Conservation (phyloP, 2,329 filamentous ascomycete genomes). For the Colletotrichum musicola region DNA sequence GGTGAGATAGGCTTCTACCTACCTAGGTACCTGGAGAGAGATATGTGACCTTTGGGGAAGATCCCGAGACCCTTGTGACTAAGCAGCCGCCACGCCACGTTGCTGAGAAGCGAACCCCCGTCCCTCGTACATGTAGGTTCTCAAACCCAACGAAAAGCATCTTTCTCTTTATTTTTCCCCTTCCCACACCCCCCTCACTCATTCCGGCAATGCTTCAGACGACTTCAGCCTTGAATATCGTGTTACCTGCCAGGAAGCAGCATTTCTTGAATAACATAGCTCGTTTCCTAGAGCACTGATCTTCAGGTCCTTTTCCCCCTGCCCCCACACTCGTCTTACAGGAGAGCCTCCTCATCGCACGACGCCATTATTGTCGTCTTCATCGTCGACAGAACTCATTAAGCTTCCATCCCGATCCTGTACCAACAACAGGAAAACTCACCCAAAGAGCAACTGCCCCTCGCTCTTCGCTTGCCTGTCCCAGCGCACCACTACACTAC, state of each 20-base stretch:
- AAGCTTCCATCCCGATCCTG: neutral
- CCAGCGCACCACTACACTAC: conserved; percentile 49
- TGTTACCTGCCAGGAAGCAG: conserved; percentile 40
- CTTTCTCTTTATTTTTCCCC: conserved; percentile 2
- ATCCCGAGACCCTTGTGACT: conserved; percentile 13
- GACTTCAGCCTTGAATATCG: conserved; percentile 38
- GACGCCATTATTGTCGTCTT: conserved; percentile 8
- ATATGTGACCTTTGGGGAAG: no score
- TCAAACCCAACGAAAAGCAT: conserved; percentile 18
- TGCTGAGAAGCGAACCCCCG: conserved; percentile 20
- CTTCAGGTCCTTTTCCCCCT: neutral
- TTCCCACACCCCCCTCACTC: conserved; percentile 11
- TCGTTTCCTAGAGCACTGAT: conserved; percentile 26
- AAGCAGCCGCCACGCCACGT: conserved; percentile 36
- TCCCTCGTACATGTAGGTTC: conserved; percentile 14
- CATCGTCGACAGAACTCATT: conserved; percentile 4
- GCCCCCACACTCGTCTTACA: neutral
- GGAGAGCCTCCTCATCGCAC: neutral
- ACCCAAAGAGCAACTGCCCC: neutral
- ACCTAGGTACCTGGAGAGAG: no score
- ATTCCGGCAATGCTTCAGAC: conserved; percentile 38
- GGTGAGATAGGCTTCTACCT: no score
- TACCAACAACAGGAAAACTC: neutral
- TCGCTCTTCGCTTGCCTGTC: neutral
- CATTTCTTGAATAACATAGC: conserved; percentile 34